Evolutionary conservation across 2,329 filamentous ascomycete species (phyloP).

Genomic region (Saccharata proteae): DNA sequence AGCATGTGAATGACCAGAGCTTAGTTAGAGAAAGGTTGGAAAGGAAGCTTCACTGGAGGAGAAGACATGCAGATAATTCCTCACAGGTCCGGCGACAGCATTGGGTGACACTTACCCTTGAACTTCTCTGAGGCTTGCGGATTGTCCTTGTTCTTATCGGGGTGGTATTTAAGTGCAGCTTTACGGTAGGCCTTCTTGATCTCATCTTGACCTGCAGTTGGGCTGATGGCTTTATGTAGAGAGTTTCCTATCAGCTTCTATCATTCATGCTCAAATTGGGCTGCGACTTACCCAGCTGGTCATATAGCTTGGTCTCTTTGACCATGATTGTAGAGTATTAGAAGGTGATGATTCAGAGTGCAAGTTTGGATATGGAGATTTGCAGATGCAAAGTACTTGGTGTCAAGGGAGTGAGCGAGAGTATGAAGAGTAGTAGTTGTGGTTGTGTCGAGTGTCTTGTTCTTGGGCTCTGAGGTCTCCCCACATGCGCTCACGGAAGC

Average conservation of each 20-base stretch:
- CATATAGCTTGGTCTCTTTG: conserved; percentile 91
- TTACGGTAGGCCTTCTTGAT: conserved; percentile 96
- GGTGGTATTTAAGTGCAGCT: conserved; percentile 81
- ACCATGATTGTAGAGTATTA: conserved; percentile 75
- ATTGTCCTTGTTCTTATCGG: conserved; percentile 96
- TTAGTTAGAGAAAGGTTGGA: background rate
- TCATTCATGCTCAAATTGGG: background rate
- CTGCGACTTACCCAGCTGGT: conserved; percentile 47
- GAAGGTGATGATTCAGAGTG: too few relatives aligned
- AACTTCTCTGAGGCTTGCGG: conserved; percentile 81
- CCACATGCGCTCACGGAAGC: too few relatives aligned
- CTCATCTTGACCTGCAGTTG: conserved; percentile 76
- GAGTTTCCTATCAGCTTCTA: conserved; percentile 6
- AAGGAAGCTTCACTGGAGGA: conserved; percentile 1
- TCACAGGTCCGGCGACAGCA: too few relatives aligned
- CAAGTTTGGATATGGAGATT: too few relatives aligned
- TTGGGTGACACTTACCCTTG: conserved; percentile 47
- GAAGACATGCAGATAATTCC: background rate
- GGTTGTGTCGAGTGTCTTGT: too few relatives aligned
- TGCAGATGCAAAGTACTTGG: too few relatives aligned
- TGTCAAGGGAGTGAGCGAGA: too few relatives aligned
- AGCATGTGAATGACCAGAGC: conserved; percentile 6
- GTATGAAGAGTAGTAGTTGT: too few relatives aligned
- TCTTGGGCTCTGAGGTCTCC: too few relatives aligned
- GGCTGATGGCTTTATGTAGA: conserved; percentile 46